phyloP scores from a whole-genome alignment of 2,329 filamentous ascomycete species.

The Cylindrodendrum hubeiense region DNA sequence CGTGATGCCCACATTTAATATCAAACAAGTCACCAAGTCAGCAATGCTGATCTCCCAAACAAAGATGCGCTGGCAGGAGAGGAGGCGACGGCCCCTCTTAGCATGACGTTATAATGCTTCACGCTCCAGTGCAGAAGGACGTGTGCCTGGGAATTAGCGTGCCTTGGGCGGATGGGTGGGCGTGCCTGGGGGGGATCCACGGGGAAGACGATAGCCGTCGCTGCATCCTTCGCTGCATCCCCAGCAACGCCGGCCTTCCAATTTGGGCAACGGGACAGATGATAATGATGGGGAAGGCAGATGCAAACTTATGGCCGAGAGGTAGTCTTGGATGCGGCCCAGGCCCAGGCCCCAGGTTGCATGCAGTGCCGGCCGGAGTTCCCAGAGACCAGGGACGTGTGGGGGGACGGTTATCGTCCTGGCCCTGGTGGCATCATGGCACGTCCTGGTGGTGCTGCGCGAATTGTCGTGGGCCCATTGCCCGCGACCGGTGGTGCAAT shows the following conservation, averaged over 20 bases:
- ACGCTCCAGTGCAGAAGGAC: neutral
- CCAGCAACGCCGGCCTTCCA: conserved; percentile 15
- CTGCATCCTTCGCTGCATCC: conserved; percentile 5
- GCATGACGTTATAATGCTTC: conserved; percentile 14
- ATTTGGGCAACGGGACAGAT: conserved; percentile 13
- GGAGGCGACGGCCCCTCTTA: conserved; percentile 7
- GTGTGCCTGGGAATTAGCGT: conserved; percentile 5
- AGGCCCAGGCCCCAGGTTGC: conserved; percentile 1
- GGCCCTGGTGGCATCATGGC: conserved; percentile 27
- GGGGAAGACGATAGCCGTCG: conserved; percentile 7
- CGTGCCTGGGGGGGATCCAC: neutral
- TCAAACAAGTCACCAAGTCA: conserved; percentile 2
- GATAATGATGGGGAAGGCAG: conserved; percentile 23
- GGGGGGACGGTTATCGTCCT: conserved; percentile 12
- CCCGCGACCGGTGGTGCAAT: conserved; percentile 24
- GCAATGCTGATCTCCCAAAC: conserved; percentile 20
- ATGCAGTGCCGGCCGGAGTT: conserved; percentile 26
- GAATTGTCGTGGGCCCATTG: conserved; percentile 30
- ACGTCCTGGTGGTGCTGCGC: conserved; percentile 17
- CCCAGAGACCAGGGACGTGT: conserved; percentile 17
- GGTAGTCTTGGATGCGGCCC: neutral
- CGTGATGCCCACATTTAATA: conserved; percentile 17
- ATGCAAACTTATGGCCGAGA: conserved; percentile 12
- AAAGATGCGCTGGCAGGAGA: conserved; percentile 23
- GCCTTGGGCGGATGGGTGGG: neutral